Conservation (phyloP, 1,284 basidiomycete genomes). For the Inonotus hispidus region DNA sequence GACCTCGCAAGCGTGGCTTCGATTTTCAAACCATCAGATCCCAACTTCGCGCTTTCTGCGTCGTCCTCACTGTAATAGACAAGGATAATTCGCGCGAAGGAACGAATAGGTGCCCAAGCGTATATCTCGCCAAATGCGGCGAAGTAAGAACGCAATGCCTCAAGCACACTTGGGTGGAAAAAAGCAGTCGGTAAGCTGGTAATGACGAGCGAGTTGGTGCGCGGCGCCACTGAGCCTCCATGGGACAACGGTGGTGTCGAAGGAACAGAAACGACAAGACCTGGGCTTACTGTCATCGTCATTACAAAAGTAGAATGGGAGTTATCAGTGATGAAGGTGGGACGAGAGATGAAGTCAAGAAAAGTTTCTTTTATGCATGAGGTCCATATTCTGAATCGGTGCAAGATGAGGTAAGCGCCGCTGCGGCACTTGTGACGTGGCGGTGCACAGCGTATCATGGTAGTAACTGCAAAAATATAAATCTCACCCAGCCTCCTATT, state of each 20-base stretch:
- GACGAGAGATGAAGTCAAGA: not conserved
- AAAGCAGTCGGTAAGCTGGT: conserved; percentile 60
- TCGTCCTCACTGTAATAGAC: conserved; percentile 65
- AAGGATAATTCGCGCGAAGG: conserved; percentile 75
- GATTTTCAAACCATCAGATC: conserved; percentile 56
- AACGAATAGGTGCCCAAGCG: conserved; percentile 82
- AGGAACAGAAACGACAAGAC: conserved; percentile 6
- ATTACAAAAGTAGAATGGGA: too few species aligned
- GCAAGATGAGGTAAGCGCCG: not conserved
- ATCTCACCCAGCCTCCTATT: too few species aligned
- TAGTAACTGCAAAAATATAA: too few species aligned
- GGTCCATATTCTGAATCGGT: too few species aligned
- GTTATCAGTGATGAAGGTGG: not conserved
- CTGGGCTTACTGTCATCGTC: conserved; percentile 1
- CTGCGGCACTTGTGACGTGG: too few species aligned
- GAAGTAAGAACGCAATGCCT: conserved; percentile 68
- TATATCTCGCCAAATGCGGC: conserved; percentile 69
- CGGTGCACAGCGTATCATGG: too few species aligned
- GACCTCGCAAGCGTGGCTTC: conserved; percentile 48
- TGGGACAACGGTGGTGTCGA: conserved; percentile 19
- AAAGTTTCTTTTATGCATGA: too few species aligned
- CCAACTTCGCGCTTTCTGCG: conserved; percentile 60
- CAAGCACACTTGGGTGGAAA: conserved; percentile 62
- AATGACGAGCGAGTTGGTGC: conserved; percentile 68
- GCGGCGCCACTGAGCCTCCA: conserved; percentile 13